Conservation (phyloP, 2,329 filamentous ascomycete species). For the Akanthomyces uredinophilus region DNA sequence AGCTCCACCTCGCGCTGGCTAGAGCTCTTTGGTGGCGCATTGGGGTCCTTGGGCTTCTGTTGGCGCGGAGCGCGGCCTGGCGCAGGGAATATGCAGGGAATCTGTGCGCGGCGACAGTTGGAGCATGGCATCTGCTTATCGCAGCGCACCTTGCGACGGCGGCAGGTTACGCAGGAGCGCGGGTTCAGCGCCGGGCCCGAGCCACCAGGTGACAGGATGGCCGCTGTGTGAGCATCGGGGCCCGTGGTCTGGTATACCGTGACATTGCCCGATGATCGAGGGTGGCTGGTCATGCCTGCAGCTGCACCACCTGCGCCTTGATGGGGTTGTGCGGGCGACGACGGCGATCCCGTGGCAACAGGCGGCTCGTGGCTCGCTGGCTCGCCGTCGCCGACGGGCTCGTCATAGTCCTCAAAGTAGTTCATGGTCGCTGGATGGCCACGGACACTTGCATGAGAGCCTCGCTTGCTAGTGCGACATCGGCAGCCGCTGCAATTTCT, state of each 20-base stretch:
- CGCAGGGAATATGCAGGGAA: conserved; percentile 69
- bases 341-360: background rate
- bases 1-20: conserved; percentile 63
- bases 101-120: conserved; percentile 66
- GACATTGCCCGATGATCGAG: conserved; percentile 28
- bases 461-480: conserved; percentile 3
- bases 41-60: conserved; percentile 59
- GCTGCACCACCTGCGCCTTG: background rate
- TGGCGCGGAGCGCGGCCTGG: conserved; percentile 68
- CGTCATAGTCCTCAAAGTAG: conserved; percentile 12
- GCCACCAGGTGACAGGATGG: conserved; percentile 30
- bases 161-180: conserved; percentile 46
- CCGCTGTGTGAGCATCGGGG: conserved; percentile 32
- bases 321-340: background rate
- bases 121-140: conserved; percentile 73
- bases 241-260: conserved; percentile 38
- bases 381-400: conserved; percentile 3
- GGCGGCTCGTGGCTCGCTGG: conserved; percentile 6
- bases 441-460: conserved; percentile 7
- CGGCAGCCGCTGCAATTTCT: background rate
- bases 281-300: conserved; percentile 14
- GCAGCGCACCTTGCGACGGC: conserved; percentile 65
- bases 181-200: conserved; percentile 38
- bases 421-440: conserved; percentile 10
- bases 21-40: conserved; percentile 53